These are phyloP conservation scores for Monilinia aucupariae DNA, from an alignment of 2,329 filamentous ascomycete genomes.

Conservation along the genomic window DNA sequence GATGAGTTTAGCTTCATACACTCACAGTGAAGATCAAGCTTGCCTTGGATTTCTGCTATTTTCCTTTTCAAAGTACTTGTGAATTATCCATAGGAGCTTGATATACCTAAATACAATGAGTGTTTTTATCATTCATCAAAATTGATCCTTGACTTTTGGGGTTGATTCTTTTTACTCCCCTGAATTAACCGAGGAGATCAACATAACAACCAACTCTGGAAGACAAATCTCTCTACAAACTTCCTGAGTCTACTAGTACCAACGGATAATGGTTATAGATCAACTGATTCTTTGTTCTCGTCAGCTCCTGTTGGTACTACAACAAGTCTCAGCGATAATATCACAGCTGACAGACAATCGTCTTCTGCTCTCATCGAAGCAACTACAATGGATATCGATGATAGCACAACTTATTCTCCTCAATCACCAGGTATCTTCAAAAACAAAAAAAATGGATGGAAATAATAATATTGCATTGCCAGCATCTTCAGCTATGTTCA, in stretches of 20 bases:
- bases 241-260: not conserved
- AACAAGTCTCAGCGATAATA: not conserved
- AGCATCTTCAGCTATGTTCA: not conserved
- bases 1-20: too few species aligned
- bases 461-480: not conserved
- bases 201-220: not conserved
- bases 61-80: too few species aligned
- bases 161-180: too few species aligned
- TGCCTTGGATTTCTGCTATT: too few species aligned
- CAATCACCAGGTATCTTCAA: not conserved
- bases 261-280: not conserved
- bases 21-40: too few species aligned
- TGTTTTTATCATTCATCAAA: too few species aligned
- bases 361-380: not conserved
- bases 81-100: too few species aligned
- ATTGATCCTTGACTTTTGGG: too few species aligned
- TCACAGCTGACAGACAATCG: not conserved
- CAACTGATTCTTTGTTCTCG: not conserved
- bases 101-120: too few species aligned
- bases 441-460: not conserved
- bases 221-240: not conserved
- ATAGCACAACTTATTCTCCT: not conserved
- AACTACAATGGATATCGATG: not conserved
- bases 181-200: too few species aligned
- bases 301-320: not conserved